Conservation (phyloP, 73 alveolate genomes). For the Tetrahymena elliotti region DNA sequence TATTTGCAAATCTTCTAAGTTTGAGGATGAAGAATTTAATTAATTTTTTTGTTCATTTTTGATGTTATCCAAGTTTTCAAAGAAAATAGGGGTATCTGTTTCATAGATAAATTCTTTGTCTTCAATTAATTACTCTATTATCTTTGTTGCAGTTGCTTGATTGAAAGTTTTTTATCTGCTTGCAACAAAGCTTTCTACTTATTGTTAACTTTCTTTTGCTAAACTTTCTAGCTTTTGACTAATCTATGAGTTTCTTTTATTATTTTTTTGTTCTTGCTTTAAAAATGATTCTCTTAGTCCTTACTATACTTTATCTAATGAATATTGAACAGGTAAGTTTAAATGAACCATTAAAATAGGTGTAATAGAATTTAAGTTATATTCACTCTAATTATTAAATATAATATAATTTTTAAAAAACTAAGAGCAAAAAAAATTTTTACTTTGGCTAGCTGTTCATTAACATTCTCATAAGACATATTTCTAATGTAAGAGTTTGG, state of each 20-base stretch:
- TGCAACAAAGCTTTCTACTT: background rate
- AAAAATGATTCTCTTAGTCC: background rate
- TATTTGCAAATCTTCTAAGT: background rate
- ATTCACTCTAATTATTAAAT: background rate
- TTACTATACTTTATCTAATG: background rate
- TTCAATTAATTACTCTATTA: background rate
- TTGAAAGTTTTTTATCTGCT: background rate
- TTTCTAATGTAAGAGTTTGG: background rate
- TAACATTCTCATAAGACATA: background rate
- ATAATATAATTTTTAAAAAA: background rate
- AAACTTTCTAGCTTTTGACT: background rate
- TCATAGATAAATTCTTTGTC: background rate
- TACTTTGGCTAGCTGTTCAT: background rate
- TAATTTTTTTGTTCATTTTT: background rate
- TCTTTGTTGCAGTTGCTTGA: background rate
- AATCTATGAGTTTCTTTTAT: background rate
- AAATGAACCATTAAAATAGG: background rate
- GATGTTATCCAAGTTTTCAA: background rate
- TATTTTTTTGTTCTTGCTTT: background rate
- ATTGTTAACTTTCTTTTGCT: background rate
- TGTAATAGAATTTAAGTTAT: background rate
- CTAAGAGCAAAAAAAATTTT: background rate
- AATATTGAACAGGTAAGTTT: background rate
- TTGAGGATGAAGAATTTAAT: background rate
- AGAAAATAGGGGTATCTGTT: background rate